phyloP scores from a whole-genome alignment of 1,284 basidiomycete genomes.

The Austroboletus olivaceoglutinosus region DNA sequence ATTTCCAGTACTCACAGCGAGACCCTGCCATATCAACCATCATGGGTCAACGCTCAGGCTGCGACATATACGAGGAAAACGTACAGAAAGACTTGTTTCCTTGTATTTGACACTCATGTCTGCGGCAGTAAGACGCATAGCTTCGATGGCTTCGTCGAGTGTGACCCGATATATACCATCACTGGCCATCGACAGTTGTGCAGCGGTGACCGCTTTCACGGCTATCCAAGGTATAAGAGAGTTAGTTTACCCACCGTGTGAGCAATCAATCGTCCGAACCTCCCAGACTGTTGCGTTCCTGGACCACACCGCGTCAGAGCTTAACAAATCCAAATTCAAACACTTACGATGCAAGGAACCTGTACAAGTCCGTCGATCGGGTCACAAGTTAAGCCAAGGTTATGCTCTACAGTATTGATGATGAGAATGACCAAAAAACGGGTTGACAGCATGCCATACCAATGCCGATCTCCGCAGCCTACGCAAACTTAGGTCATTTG shows the following conservation, averaged over 20 bases:
- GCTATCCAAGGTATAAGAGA: constrained; percentile 41
- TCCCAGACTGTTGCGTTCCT: constrained; percentile 86
- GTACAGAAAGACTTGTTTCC: constrained; percentile 86
- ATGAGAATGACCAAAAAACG: constrained; percentile 11
- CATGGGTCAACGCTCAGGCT: constrained; percentile 4
- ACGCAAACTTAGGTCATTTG: constrained; percentile 19
- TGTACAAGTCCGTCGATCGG: constrained; percentile 92
- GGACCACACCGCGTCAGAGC: constrained; percentile 3
- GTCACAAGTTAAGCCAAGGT: constrained; percentile 88
- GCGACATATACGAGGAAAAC: constrained; percentile 23
- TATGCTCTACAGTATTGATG: constrained; percentile 59
- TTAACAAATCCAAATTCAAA: constrained; percentile 3
- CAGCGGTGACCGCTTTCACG: constrained; percentile 88
- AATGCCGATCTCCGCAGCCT: constrained; percentile 96
- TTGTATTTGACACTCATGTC: constrained; percentile 91
- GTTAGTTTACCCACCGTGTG: constrained; percentile 6
- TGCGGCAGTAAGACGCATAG: constrained; percentile 87
- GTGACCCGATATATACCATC: constrained; percentile 85
- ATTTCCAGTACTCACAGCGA: constrained; percentile 49
- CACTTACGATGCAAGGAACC: constrained; percentile 86
- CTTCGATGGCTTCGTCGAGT: constrained; percentile 94
- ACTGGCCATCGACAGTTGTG: constrained; percentile 90
- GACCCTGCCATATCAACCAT: constrained; percentile 45
- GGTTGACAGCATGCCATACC: constrained; percentile 42
- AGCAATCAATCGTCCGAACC: constrained; percentile 42